Percentiles rank a stretch among this genome's conserved stretches.
Conservation (phyloP, 1,139 yeast species). For the Nakaseomyces sp. region DNA sequence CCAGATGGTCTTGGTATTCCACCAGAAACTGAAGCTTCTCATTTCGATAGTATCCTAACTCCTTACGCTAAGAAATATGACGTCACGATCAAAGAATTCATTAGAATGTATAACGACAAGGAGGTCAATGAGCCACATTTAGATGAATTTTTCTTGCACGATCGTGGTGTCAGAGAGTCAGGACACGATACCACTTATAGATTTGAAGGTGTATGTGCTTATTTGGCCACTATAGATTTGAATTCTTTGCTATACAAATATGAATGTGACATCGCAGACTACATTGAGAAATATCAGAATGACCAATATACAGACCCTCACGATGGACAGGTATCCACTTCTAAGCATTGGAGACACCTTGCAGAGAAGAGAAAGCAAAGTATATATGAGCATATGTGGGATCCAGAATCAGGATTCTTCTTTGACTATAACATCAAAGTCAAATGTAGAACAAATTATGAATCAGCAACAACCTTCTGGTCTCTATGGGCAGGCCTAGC, state of each 20-base stretch:
- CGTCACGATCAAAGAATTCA: slow-evolving; percentile 59
- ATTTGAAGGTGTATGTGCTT: slow-evolving; percentile 81
- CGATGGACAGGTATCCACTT: background rate
- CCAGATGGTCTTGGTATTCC: slow-evolving; percentile 91
- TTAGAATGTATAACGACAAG: slow-evolving; percentile 59
- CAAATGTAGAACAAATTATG: slow-evolving; percentile 54
- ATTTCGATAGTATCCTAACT: slow-evolving; percentile 62
- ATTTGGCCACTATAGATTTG: slow-evolving; percentile 84
- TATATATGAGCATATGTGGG: slow-evolving; percentile 75
- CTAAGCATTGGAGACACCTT: slow-evolving; percentile 45
- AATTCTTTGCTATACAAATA: slow-evolving; percentile 83
- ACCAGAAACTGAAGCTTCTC: slow-evolving; percentile 92
- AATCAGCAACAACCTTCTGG: slow-evolving; percentile 89
- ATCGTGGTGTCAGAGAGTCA: slow-evolving; percentile 90
- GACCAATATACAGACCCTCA: slow-evolving; percentile 35
- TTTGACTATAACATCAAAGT: slow-evolving; percentile 73
- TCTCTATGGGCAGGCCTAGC: slow-evolving; percentile 83
- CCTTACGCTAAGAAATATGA: slow-evolving; percentile 63
- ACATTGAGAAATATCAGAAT: slow-evolving; percentile 49
- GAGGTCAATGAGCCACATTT: slow-evolving; percentile 65
- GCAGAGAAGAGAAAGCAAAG: slow-evolving; percentile 48
- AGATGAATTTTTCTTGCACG: slow-evolving; percentile 85
- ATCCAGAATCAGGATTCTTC: slow-evolving; percentile 66
- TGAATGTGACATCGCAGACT: slow-evolving; percentile 71
- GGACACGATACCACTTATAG: slow-evolving; percentile 95